Evolutionary conservation across 768 basidiomycete genomes (phyloP).

Genomic region (Suillus lakei): DNA sequence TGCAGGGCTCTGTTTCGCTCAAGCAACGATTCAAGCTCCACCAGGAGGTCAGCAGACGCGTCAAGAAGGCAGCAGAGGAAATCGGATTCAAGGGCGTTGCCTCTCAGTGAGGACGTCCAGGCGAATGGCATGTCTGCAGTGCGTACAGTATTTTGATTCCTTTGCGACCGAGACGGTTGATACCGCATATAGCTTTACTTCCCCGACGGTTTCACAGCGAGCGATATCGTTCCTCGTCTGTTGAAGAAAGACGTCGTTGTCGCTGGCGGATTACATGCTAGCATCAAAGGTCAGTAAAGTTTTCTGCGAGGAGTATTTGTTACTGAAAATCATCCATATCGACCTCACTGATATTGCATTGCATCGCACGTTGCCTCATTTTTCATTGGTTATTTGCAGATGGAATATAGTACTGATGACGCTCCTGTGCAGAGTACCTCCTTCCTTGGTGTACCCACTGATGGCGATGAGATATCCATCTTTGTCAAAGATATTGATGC

Average conservation of each 20-base stretch:
- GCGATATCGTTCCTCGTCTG: constrained; percentile 79
- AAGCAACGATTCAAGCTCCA: constrained; percentile 82
- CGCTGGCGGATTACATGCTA: constrained; percentile 86
- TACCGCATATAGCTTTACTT: constrained; percentile 62
- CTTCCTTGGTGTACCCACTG: constrained; percentile 53
- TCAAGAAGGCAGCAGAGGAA: constrained; percentile 68
- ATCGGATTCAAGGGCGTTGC: constrained; percentile 80
- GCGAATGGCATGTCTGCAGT: constrained; percentile 98
- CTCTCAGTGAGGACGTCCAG: constrained; percentile 60
- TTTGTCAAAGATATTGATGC: constrained; percentile 81
- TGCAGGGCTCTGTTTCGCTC: constrained; percentile 62
- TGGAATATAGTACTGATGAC: constrained; percentile 4
- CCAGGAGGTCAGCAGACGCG: constrained; percentile 61
- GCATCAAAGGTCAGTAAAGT: constrained; percentile 68
- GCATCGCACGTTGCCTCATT: constrained; percentile 1
- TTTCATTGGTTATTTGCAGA: constrained; percentile 1
- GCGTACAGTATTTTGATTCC: constrained; percentile 20
- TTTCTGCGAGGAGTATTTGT: not conserved
- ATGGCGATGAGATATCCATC: constrained; percentile 78
- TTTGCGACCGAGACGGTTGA: constrained; percentile 4
- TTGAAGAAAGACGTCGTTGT: constrained; percentile 74
- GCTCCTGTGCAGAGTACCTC: constrained; percentile 39
- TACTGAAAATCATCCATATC: not conserved
- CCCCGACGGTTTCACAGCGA: constrained; percentile 78
- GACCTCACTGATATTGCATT: not conserved